Evolutionary conservation across 352 stramenopile genomes (phyloP).

Genomic region (Phytopythium vexans): DNA sequence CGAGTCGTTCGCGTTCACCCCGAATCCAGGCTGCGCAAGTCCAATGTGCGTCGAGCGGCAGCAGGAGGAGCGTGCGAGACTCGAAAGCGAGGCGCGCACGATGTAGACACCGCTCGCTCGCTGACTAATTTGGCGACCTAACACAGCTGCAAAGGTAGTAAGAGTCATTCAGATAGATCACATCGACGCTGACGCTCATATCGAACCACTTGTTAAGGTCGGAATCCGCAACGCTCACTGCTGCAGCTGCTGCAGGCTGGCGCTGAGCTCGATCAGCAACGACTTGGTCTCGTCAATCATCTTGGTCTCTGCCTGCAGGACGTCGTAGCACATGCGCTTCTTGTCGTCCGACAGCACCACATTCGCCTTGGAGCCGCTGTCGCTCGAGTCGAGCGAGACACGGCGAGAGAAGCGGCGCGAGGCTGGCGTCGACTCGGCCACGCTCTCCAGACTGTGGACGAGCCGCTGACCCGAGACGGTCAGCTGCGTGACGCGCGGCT

Average conservation of each 20-base stretch:
- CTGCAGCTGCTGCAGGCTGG: slow-evolving; percentile 43
- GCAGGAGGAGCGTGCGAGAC: slow-evolving; percentile 15
- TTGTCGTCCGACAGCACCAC: slow-evolving; percentile 57
- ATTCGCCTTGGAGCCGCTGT: slow-evolving; percentile 2
- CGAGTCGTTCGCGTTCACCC: slow-evolving; percentile 32
- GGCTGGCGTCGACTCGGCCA: slow-evolving; percentile 19
- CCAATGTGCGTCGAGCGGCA: slow-evolving; percentile 25
- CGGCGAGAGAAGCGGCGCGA: slow-evolving; percentile 12
- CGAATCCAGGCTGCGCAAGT: slow-evolving; percentile 21
- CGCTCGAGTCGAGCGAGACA: slow-evolving; percentile 6
- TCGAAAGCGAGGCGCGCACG: not conserved
- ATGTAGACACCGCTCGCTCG: not conserved
- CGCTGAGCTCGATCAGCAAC: slow-evolving; percentile 59
- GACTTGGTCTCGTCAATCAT: slow-evolving; percentile 77
- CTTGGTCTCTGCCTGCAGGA: slow-evolving; percentile 76
- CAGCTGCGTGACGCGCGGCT: slow-evolving; percentile 67
- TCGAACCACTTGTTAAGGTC: not conserved
- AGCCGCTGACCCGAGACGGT: slow-evolving; percentile 61
- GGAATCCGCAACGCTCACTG: slow-evolving; percentile 7
- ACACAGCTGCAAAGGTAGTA: too few species aligned
- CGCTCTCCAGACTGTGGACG: slow-evolving; percentile 47
- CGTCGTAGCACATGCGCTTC: slow-evolving; percentile 82
- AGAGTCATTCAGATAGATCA: too few species aligned
- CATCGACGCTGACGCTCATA: too few species aligned
- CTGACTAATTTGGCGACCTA: not conserved